These are phyloP conservation scores for Diaporthe ilicicola DNA, from an alignment of 2,329 filamentous ascomycete species.

Conservation along the genomic window DNA sequence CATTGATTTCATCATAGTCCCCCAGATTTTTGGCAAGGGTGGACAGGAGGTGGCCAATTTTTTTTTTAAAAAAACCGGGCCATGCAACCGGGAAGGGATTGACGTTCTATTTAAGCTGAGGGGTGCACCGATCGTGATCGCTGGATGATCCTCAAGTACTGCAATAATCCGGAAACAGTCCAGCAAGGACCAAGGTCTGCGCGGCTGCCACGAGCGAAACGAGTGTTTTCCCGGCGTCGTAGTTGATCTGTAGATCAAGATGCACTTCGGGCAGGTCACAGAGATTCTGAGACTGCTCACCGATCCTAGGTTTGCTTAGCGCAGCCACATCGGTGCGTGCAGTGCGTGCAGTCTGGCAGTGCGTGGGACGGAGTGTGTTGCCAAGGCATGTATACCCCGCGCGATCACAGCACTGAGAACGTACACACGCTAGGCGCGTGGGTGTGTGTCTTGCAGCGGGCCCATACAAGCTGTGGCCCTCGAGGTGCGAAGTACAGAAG, in stretches of 20 bases:
- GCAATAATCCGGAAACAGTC: constrained; percentile 11
- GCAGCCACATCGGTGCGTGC: neutral
- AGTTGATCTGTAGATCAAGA: constrained; percentile 29
- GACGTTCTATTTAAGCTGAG: neutral
- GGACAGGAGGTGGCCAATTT: constrained; percentile 34
- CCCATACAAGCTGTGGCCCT: neutral
- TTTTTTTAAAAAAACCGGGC: constrained; percentile 28
- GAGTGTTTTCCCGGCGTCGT: neutral
- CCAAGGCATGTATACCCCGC: constrained; percentile 13
- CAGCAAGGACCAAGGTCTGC: neutral
- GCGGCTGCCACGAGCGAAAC: constrained; percentile 5
- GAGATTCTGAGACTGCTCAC: constrained; percentile 13
- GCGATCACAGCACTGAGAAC: neutral
- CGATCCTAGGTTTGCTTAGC: constrained; percentile 4
- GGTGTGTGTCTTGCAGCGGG: neutral
- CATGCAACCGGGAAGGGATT: constrained; percentile 13
- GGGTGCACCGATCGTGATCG: neutral
- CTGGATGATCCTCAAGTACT: constrained; percentile 10
- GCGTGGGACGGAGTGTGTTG: neutral
- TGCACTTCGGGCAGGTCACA: constrained; percentile 17
- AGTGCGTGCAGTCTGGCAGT: neutral
- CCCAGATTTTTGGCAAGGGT: constrained; percentile 28
- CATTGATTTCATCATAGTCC: constrained; percentile 28
- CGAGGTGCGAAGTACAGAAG: neutral
- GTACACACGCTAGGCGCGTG: neutral